Conservation (phyloP, 257 asterid species). For the Lantana camara region DNA sequence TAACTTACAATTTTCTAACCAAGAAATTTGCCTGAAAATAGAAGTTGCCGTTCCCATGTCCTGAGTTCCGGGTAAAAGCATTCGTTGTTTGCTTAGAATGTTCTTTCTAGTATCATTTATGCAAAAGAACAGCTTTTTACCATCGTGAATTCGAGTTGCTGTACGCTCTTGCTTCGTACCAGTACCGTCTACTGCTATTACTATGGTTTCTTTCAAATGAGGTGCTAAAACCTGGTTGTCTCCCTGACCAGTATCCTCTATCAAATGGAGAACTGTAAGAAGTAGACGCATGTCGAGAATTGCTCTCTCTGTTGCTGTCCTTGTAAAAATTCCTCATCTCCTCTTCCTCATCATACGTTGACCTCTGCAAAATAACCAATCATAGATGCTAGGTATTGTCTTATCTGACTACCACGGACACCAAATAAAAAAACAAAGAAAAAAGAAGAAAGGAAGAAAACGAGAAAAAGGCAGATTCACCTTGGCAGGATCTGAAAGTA, state of each 20-base stretch:
- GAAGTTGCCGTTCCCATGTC: no score
- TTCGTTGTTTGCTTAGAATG: neutral
- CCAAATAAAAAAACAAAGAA: no score
- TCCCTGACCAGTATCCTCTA: constrained; percentile 45
- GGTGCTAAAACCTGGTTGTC: constrained; percentile 46
- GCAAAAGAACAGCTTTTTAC: constrained; percentile 36
- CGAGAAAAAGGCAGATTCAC: constrained; percentile 34
- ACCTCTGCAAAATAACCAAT: constrained; percentile 51
- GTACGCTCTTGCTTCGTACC: constrained; percentile 53
- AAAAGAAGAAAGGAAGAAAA: neutral
- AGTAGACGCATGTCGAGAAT: constrained; percentile 52
- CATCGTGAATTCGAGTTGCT: constrained; percentile 42
- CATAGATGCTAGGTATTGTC: constrained; percentile 1
- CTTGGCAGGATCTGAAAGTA: constrained; percentile 86
- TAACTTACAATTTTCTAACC: neutral
- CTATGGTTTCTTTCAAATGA: constrained; percentile 57
- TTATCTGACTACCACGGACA: neutral
- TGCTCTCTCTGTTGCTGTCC: constrained; percentile 41
- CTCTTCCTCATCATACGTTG: constrained; percentile 65
- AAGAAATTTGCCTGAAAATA: neutral
- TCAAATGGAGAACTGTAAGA: constrained; percentile 59
- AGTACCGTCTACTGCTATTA: constrained; percentile 42
- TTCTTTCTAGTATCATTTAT: neutral
- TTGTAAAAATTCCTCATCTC: constrained; percentile 46
- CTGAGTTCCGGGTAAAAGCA: no score